phyloP scores from a whole-genome alignment of 495 filamentous ascomycete genomes.

The Sphaerosporella brunnea region DNA sequence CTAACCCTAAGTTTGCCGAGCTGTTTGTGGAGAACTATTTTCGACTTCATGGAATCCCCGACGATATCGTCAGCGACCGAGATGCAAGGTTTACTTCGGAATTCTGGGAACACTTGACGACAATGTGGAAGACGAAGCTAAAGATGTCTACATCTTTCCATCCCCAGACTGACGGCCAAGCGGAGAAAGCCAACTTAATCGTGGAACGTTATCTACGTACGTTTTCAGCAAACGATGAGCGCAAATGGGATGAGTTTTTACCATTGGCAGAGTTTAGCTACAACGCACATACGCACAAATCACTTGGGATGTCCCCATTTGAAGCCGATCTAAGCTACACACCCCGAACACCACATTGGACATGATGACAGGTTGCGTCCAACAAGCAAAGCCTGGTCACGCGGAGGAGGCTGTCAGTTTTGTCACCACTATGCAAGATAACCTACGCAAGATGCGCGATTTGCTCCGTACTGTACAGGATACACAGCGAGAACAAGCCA shows the following conservation, averaged over 20 bases:
- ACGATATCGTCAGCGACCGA: background rate
- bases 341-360: background rate
- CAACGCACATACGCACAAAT: background rate
- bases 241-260: background rate
- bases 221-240: background rate
- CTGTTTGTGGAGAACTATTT: background rate
- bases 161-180: background rate
- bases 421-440: background rate
- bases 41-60: background rate
- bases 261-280: background rate
- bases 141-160: background rate
- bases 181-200: background rate
- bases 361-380: background rate
- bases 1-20: constrained; percentile 1
- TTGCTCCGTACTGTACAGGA: background rate
- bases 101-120: background rate
- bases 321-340: background rate
- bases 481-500: background rate
- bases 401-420: background rate
- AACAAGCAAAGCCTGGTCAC: background rate
- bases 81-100: background rate
- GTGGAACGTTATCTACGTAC: background rate
- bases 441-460: background rate
- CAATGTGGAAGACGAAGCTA: background rate
- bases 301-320: background rate